Evolutionary conservation across 2,329 filamentous ascomycete species (phyloP).

Genomic region (Remersonia thermophila): DNA sequence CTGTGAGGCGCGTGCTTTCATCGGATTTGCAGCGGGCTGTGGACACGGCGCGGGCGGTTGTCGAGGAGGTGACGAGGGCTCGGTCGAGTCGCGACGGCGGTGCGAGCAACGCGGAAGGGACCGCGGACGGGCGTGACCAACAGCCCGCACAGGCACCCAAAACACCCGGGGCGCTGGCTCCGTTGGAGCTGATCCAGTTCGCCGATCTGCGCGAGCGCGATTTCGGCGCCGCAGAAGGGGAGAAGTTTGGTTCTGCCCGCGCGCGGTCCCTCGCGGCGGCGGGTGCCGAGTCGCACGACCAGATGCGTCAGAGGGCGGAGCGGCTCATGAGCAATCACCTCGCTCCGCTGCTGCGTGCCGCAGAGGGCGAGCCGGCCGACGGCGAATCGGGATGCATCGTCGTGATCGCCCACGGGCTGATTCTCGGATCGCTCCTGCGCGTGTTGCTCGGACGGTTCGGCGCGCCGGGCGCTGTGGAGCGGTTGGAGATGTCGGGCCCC

Average conservation of each 20-base stretch:
- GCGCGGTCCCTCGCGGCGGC: conserved; percentile 18
- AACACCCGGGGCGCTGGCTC: too few relatives aligned
- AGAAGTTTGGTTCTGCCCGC: conserved; percentile 33
- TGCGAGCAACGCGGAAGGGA: too few relatives aligned
- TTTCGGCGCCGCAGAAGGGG: conserved; percentile 60
- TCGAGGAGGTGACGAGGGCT: conserved; percentile 21
- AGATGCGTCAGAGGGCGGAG: conserved; percentile 52
- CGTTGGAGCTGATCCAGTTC: conserved; percentile 26
- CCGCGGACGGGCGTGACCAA: too few relatives aligned
- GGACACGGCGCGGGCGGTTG: conserved; percentile 57
- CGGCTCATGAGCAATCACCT: conserved; percentile 55
- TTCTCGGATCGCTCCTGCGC: conserved; percentile 58
- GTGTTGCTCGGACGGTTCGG: conserved; percentile 45
- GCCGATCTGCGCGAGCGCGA: conserved; percentile 56
- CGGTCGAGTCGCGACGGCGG: too few relatives aligned
- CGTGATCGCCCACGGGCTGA: conserved; percentile 73
- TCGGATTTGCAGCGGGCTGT: conserved; percentile 66
- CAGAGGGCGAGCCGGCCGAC: too few relatives aligned
- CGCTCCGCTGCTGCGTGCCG: conserved; percentile 37
- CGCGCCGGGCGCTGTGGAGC: conserved; percentile 14
- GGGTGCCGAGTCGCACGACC: conserved; percentile 54
- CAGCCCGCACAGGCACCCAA: too few relatives aligned
- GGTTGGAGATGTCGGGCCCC: conserved; percentile 10
- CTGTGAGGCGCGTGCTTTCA: conserved; percentile 56
- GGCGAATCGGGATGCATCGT: conserved; percentile 43